These are phyloP conservation scores for Vigna angularis DNA, from an alignment of 306 rosid species.

Conservation along the genomic window DNA sequence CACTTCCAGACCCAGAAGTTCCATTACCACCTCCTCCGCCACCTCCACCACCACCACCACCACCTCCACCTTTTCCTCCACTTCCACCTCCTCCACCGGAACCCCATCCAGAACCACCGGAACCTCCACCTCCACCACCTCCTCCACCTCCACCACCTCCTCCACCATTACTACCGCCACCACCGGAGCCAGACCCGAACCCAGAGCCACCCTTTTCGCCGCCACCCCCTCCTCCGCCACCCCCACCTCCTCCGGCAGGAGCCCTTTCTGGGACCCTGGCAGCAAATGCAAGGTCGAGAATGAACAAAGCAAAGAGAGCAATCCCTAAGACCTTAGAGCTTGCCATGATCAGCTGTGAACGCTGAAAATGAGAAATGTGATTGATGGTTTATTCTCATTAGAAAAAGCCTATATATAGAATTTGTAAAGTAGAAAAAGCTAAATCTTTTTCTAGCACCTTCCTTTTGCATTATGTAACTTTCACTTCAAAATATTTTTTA, in stretches of 20 bases:
- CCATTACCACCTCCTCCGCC: conserved; percentile 40
- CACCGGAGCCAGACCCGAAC: conserved; percentile 58
- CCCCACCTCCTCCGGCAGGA: conserved; percentile 32
- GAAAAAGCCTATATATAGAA: conserved; percentile 62
- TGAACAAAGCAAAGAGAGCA: conserved; percentile 61
- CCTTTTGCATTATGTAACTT: conserved; percentile 4
- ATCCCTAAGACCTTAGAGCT: conserved; percentile 58
- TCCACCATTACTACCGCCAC: conserved; percentile 37
- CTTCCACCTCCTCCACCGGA: conserved; percentile 36
- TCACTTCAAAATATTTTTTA: no score
- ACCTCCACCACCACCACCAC: conserved; percentile 40
- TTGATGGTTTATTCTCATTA: background rate
- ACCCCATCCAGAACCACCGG: conserved; percentile 54
- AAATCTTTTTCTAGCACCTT: conserved; percentile 54
- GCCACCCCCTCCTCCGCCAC: conserved; percentile 27
- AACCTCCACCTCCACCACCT: background rate
- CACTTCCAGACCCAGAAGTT: conserved; percentile 50
- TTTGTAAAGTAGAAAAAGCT: background rate
- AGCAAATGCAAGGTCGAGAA: conserved; percentile 68
- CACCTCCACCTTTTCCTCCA: background rate
- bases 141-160: conserved; percentile 59
- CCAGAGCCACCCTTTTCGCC: conserved; percentile 48
- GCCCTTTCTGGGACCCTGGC: conserved; percentile 39
- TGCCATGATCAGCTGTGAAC: conserved; percentile 53
- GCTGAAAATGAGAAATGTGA: background rate